Evolutionary conservation across 345 rosid species (phyloP).

Genomic region (Balakata baccata): DNA sequence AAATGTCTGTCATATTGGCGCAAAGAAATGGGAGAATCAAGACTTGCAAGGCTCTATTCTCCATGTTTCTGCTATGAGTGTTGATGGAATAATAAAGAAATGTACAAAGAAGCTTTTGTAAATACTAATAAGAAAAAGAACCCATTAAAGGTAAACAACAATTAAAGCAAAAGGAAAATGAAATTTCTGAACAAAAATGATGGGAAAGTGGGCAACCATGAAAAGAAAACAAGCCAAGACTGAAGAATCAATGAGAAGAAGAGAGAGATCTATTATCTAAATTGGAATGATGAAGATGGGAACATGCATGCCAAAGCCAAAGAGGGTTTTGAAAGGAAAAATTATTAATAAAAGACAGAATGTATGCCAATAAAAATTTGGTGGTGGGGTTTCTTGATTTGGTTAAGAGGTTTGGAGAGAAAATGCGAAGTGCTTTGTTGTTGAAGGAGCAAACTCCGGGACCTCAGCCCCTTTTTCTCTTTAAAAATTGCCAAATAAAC

Average conservation of each 20-base stretch:
- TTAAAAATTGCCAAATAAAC: not conserved
- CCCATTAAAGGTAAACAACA: no score
- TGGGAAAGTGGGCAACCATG: slow-evolving; percentile 22
- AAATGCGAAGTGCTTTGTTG: slow-evolving; percentile 16
- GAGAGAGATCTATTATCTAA: no score
- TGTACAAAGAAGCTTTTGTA: slow-evolving; percentile 1
- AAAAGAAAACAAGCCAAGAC: slow-evolving; percentile 12
- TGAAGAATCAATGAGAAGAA: no score
- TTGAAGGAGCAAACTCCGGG: slow-evolving; percentile 23
- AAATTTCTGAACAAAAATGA: slow-evolving; percentile 6
- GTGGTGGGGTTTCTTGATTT: slow-evolving; percentile 14
- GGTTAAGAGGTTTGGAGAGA: slow-evolving; percentile 1
- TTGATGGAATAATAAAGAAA: slow-evolving; percentile 10
- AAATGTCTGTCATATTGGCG: not conserved
- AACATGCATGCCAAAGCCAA: no score
- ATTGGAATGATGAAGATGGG: no score
- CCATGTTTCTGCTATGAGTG: not conserved
- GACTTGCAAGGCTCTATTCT: not conserved
- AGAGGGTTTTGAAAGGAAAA: no score
- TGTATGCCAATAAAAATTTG: not conserved
- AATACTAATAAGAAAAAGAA: no score
- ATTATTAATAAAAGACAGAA: not conserved
- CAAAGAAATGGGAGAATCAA: slow-evolving; percentile 12
- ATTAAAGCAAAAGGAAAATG: not conserved
- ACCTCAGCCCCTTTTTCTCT: not conserved